Evolutionary conservation across 192 early-diverging fungal species (phyloP).

Genomic region (Coemansia sp.): DNA sequence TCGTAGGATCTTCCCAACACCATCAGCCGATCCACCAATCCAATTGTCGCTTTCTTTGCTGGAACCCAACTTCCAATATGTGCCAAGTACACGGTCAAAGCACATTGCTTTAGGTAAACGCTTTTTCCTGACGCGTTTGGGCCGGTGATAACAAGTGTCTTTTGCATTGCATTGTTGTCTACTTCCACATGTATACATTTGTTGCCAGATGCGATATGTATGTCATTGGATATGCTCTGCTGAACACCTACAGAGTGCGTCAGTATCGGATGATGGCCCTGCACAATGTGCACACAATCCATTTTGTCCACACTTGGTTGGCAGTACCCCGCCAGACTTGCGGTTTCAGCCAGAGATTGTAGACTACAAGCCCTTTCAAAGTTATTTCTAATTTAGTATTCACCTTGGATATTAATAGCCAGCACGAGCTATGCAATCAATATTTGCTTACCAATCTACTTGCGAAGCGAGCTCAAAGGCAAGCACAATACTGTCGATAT

Average conservation of each 20-base stretch:
- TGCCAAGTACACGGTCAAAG: slow-evolving; percentile 83
- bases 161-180: slow-evolving; percentile 12
- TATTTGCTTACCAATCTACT: slow-evolving; percentile 57
- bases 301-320: slow-evolving; percentile 15
- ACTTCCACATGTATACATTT: slow-evolving; percentile 18
- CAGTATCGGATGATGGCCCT: slow-evolving; percentile 35
- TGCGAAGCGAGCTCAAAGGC: slow-evolving; percentile 53
- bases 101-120: slow-evolving; percentile 73
- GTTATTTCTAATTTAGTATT: background rate
- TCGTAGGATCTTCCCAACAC: slow-evolving; percentile 55
- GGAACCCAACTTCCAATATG: slow-evolving; percentile 92
- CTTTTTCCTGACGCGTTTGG: slow-evolving; percentile 87
- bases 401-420: background rate
- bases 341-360: slow-evolving; percentile 28
- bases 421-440: background rate
- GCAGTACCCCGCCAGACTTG: slow-evolving; percentile 24
- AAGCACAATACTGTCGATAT: slow-evolving; percentile 60
- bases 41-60: slow-evolving; percentile 67
- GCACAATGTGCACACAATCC: slow-evolving; percentile 28
- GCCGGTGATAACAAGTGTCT: slow-evolving; percentile 72
- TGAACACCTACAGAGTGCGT: slow-evolving; percentile 64
- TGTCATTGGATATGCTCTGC: slow-evolving; percentile 75
- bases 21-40: slow-evolving; percentile 77
- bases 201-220: slow-evolving; percentile 43
- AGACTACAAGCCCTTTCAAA: slow-evolving; percentile 16